Evolutionary conservation across 176 grass and related monocot species (phyloP).

Genomic region (Oryza meridionalis): DNA sequence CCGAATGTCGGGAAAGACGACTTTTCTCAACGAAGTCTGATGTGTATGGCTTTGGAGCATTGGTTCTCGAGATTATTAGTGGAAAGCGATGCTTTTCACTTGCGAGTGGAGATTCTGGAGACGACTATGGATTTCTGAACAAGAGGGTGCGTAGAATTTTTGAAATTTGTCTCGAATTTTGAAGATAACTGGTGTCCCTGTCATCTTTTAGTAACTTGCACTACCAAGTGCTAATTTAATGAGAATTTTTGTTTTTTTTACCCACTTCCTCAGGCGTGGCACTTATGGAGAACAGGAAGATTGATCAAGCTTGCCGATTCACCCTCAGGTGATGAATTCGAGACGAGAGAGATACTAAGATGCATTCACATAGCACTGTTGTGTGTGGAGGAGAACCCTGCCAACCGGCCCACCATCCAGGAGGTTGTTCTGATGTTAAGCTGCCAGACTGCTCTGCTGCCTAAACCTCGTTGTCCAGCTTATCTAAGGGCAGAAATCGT

Average conservation of each 20-base stretch:
- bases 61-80: slow-evolving; percentile 44
- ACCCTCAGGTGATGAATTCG: neutral
- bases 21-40: slow-evolving; percentile 47
- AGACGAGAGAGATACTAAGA: slow-evolving; percentile 17
- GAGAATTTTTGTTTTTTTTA: neutral
- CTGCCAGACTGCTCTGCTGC: neutral
- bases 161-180: neutral
- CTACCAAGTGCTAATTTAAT: neutral
- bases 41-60: slow-evolving; percentile 45
- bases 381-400: slow-evolving; percentile 27
- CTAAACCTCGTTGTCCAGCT: slow-evolving; percentile 26
- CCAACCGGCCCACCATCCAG: slow-evolving; percentile 30
- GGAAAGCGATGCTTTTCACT: slow-evolving; percentile 28
- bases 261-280: neutral
- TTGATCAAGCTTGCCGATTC: slow-evolving; percentile 14
- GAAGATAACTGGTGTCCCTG: neutral
- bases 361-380: slow-evolving; percentile 45
- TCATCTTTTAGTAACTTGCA: slow-evolving; percentile 13
- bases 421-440: slow-evolving; percentile 41
- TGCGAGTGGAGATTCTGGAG: slow-evolving; percentile 24
- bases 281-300: slow-evolving; percentile 26
- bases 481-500: neutral
- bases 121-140: slow-evolving; percentile 35
- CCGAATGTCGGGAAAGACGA: slow-evolving; percentile 27
- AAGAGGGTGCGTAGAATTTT: slow-evolving; percentile 24